Base-by-base conservation (phyloP, 2,329 filamentous ascomycete genomes). In the Macroventuria anomochaeta region DNA sequence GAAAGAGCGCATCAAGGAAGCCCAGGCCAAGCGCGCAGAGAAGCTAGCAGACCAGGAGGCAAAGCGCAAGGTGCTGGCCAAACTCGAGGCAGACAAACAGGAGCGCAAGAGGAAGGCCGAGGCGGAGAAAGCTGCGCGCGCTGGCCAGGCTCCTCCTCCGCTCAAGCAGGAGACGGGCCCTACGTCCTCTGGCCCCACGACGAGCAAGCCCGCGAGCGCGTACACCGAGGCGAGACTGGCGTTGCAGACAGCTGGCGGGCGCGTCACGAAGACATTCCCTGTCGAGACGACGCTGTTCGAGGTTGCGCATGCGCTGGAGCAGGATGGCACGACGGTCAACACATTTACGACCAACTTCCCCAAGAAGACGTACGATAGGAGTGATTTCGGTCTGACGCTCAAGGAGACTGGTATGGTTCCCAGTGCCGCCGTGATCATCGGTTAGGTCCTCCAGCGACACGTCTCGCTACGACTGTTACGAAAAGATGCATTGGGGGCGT, bases 31-130 rank as follows among this genome's bases (percentile, higher is more conserved):
- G 80, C 87, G 88, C 48, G 85, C 88, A 68, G 95, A 99, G 79
- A 97, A 97, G 80, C 79, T 85, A 34, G 91, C 89, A 13, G 95
- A 97, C 46, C 75, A 88, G 7, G 91, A 91, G 36, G 93, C 91
- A 10, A 95, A 93, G 81, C 90, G 88, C 76, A 86, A 90, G 29
- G 93, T 97, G 74, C 88, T 92, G 77, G 93, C 91, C 51, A 93
- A 93, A 82, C 96, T 99, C 61, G 93, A 95, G 64, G 93, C 90
- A 12, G 93, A 97, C 79, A 97, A 96, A 80, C 89, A 91, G 64
- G 92, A 93, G 68, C 87, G 95, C 47, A 87, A 90, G 60, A 83
- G 88, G 61, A 96, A 95, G 74, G 88, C 91, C 3, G 95, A 96
- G 69, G 81, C 86, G 52, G 90, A 91, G 65, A 96, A 93, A 78